These are phyloP conservation scores for Breynia disticha DNA, from an alignment of 441 rosid species.

Conservation along the genomic window DNA sequence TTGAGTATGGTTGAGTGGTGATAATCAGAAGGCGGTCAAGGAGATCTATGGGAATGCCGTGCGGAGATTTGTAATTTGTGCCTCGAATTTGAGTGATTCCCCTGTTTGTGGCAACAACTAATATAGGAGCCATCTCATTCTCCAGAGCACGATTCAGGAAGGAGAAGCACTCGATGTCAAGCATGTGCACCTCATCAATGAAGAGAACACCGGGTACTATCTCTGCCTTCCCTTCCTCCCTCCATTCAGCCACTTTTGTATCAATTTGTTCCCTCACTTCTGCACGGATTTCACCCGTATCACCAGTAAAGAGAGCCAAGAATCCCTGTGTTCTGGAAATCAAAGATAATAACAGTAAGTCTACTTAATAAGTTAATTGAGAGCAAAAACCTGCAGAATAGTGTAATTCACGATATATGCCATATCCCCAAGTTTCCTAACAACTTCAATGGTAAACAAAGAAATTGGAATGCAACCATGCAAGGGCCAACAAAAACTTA, in stretches of 20 bases:
- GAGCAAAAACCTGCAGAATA: too few relatives aligned
- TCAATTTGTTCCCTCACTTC: slow-evolving; percentile 92
- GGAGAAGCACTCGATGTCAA: slow-evolving; percentile 93
- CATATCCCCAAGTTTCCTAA: too few relatives aligned
- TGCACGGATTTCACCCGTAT: slow-evolving; percentile 90
- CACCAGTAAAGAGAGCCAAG: slow-evolving; percentile 89
- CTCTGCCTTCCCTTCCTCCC: slow-evolving; percentile 96
- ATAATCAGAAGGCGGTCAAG: slow-evolving; percentile 86
- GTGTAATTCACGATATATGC: too few relatives aligned
- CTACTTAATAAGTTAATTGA: neutral
- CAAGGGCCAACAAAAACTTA: too few relatives aligned
- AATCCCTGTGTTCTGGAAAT: slow-evolving; percentile 76
- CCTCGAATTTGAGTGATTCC: slow-evolving; percentile 90
- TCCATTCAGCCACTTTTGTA: slow-evolving; percentile 94
- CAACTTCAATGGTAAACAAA: too few relatives aligned
- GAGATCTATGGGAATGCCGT: slow-evolving; percentile 89
- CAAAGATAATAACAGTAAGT: neutral
- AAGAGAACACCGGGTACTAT: slow-evolving; percentile 92
- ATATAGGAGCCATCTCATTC: slow-evolving; percentile 91
- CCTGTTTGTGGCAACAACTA: slow-evolving; percentile 85
- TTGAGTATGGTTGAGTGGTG: slow-evolving; percentile 70
- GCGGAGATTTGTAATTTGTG: slow-evolving; percentile 83
- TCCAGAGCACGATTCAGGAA: slow-evolving; percentile 92
- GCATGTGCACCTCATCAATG: slow-evolving; percentile 96
- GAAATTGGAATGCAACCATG: too few relatives aligned